These are phyloP conservation scores for Coniochaeta ligniaria DNA, from an alignment of 2,329 filamentous ascomycete species.

Conservation along the genomic window DNA sequence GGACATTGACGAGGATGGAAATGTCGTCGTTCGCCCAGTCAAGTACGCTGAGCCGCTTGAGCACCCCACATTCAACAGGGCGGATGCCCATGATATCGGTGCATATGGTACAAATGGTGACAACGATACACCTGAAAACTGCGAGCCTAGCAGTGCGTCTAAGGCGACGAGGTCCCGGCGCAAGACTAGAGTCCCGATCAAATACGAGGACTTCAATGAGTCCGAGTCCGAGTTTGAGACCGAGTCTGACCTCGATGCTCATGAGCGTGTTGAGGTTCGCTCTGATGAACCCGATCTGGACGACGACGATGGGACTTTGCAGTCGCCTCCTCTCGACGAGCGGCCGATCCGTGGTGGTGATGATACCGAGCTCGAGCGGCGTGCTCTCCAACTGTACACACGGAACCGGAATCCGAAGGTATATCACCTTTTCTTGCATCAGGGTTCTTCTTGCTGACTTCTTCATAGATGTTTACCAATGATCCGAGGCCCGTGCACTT, in stretches of 20 bases:
- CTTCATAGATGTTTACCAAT: neutral
- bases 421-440: neutral
- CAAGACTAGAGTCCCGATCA: neutral
- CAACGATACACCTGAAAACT: too few species aligned
- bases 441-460: neutral
- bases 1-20: neutral
- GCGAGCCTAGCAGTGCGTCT: neutral
- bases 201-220: neutral
- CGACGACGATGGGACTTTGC: neutral
- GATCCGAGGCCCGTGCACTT: neutral
- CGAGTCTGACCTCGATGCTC: too few species aligned
- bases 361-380: neutral
- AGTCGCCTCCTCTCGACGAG: neutral
- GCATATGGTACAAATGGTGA: too few species aligned
- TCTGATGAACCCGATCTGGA: too few species aligned
- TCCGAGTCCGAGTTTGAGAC: neutral
- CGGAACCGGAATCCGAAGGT: neutral
- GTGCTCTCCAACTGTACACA: neutral
- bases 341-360: neutral
- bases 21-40: neutral
- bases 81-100: conserved; percentile 3
- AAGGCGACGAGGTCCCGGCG: neutral
- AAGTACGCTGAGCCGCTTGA: neutral
- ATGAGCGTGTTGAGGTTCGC: too few species aligned
- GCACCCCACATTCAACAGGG: conserved; percentile 4